A percentile compares a stretch with the other conserved stretches of the same genome.
These are phyloP conservation scores for Podila verticillata DNA, from an alignment of 192 early-diverging fungal species.

Conservation along the genomic window DNA sequence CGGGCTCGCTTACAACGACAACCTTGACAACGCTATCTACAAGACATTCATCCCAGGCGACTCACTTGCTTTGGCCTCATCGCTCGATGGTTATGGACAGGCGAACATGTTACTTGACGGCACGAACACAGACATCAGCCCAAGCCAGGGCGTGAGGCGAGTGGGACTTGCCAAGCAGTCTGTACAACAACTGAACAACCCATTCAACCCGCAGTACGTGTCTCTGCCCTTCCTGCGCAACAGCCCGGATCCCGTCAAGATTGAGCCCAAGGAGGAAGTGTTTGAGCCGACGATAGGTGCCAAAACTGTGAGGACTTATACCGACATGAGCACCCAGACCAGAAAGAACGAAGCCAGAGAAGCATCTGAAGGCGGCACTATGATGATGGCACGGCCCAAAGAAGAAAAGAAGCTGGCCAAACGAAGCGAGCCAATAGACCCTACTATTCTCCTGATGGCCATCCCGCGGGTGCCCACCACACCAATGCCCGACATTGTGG, in stretches of 20 bases:
- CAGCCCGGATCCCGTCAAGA: constrained; percentile 1
- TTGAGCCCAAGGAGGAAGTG: constrained; percentile 11
- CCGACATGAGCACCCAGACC: constrained; percentile 11
- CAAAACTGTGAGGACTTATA: not conserved
- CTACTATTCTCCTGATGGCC: constrained; percentile 11
- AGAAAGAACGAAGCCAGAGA: not conserved
- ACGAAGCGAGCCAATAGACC: not conserved
- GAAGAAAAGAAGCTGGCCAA: not conserved
- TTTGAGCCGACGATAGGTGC: constrained; percentile 1
- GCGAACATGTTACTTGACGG: not conserved
- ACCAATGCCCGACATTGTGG: constrained; percentile 7
- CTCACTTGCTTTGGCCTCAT: not conserved
- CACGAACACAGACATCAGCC: not conserved
- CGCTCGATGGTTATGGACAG: not conserved
- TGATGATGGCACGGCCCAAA: constrained; percentile 5
- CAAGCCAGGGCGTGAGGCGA: constrained; percentile 3
- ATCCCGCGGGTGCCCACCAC: constrained; percentile 15
- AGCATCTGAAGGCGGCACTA: not conserved
- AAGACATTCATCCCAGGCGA: not conserved
- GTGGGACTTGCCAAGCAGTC: not conserved
- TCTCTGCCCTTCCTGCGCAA: constrained; percentile 17
- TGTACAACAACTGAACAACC: constrained; percentile 10
- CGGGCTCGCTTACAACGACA: not conserved
- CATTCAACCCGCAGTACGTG: constrained; percentile 32
- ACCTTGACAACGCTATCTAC: not conserved